A percentile compares a stretch with the other conserved stretches of the same genome.
phyloP scores from a whole-genome alignment of 1,284 basidiomycete species.

The Microbotryomycetes sp. region DNA sequence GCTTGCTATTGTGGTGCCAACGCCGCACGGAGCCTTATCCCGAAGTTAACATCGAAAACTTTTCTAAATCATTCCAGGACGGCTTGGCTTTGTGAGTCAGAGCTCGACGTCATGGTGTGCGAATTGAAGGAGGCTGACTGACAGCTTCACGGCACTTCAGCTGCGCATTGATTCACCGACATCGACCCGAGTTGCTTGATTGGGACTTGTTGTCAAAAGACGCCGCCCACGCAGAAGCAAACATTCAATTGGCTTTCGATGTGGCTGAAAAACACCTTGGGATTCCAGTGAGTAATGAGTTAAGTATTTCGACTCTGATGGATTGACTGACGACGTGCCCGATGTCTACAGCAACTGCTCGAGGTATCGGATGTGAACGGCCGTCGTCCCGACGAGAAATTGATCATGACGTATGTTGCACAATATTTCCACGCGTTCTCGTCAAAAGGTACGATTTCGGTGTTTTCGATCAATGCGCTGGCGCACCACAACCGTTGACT shows the following conservation, averaged over 20 bases:
- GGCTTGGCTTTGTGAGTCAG: slow-evolving; percentile 80
- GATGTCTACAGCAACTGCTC: slow-evolving; percentile 64
- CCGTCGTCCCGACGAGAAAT: slow-evolving; percentile 81
- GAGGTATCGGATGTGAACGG: slow-evolving; percentile 97
- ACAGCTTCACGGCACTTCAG: slow-evolving; percentile 48
- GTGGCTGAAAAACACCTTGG: slow-evolving; percentile 78
- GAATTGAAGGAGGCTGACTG: too few species aligned
- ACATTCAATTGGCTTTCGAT: slow-evolving; percentile 77
- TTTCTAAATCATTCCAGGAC: slow-evolving; percentile 85
- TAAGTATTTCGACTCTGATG: neutral
- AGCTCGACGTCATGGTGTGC: neutral
- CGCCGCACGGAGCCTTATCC: slow-evolving; percentile 87
- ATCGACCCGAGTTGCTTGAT: slow-evolving; percentile 89
- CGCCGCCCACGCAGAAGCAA: slow-evolving; percentile 53
- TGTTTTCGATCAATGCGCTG: slow-evolving; percentile 37
- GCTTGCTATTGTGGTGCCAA: slow-evolving; percentile 94
- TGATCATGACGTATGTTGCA: slow-evolving; percentile 92
- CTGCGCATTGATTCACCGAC: slow-evolving; percentile 92
- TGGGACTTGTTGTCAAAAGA: slow-evolving; percentile 76
- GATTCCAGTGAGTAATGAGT: slow-evolving; percentile 63
- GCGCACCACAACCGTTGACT: too few species aligned
- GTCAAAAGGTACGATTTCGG: slow-evolving; percentile 63
- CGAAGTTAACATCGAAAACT: slow-evolving; percentile 89
- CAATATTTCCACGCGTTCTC: slow-evolving; percentile 98
- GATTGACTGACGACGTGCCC: neutral